Percentiles rank a stretch among this genome's conserved stretches.
phyloP scores from a whole-genome alignment of 2,329 filamentous ascomycete species.

The Apiospora hydei region DNA sequence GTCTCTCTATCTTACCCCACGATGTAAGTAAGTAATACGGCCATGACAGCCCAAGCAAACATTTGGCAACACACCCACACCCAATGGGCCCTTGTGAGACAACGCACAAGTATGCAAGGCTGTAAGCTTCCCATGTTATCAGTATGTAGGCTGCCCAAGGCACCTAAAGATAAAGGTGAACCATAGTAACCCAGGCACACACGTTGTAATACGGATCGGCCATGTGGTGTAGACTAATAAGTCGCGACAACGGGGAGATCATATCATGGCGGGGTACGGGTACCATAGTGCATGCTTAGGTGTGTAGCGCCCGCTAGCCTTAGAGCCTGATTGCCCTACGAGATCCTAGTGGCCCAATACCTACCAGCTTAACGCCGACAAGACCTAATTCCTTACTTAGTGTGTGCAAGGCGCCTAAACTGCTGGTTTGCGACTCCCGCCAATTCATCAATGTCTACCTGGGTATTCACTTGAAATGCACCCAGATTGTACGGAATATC shows the following conservation, averaged over 20 bases:
- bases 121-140: background rate
- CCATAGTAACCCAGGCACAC: background rate
- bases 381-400: background rate
- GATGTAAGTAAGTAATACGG: background rate
- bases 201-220: background rate
- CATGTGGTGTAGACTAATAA: background rate
- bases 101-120: constrained; percentile 2
- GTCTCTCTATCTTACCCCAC: background rate
- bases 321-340: background rate
- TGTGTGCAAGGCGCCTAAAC: background rate
- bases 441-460: background rate
- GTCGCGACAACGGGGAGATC: background rate
- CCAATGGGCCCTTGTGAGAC: background rate
- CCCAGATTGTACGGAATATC: no score
- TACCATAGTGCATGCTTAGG: background rate
- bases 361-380: background rate
- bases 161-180: no score
- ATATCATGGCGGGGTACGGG: constrained; percentile 8
- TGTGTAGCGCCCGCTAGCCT: background rate
- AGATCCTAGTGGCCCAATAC: background rate
- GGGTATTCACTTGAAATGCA: no score
- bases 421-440: background rate
- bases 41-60: background rate
- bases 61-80: background rate
- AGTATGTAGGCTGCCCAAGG: background rate